Percentiles rank a stretch among this genome's conserved stretches.
phyloP scores from a whole-genome alignment of 148 eudicot species.

The Fagopyrum tataricum region DNA sequence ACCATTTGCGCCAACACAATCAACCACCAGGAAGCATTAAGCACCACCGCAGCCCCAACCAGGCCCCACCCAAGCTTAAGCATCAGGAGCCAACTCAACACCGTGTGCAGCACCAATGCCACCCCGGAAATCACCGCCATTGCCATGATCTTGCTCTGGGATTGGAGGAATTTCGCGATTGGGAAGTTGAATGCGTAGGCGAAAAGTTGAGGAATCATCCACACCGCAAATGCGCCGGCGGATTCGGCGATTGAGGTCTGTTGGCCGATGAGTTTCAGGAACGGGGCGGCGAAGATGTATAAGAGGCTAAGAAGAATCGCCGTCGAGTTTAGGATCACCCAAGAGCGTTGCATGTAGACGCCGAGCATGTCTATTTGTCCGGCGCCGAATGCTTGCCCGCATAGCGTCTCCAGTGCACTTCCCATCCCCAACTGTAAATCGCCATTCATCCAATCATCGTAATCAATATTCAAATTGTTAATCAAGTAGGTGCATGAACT shows the following conservation, averaged over 20 bases:
- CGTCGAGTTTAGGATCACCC: constrained; percentile 27
- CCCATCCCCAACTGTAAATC: constrained; percentile 30
- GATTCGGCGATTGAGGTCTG: constrained; percentile 20
- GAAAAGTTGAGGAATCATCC: constrained; percentile 38
- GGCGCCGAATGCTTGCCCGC: constrained; percentile 61
- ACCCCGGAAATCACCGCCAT: constrained; percentile 26
- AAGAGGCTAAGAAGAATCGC: constrained; percentile 26
- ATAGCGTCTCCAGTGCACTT: constrained; percentile 53
- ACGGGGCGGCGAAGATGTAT: constrained; percentile 33
- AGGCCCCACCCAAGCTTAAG: constrained; percentile 24
- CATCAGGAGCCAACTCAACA: constrained; percentile 26
- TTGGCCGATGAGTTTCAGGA: constrained; percentile 30
- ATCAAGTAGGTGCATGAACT: no score
- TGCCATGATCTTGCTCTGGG: constrained; percentile 28
- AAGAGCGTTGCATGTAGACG: constrained; percentile 50
- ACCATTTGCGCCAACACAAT: constrained; percentile 27
- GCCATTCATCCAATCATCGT: not conserved
- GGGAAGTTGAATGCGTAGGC: constrained; percentile 34
- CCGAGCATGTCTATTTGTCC: constrained; percentile 45
- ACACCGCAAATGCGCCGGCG: constrained; percentile 23
- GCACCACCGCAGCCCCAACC: constrained; percentile 25
- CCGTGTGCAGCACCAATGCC: constrained; percentile 18
- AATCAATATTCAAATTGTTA: not conserved
- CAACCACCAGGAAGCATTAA: constrained; percentile 30
- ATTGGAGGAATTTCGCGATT: constrained; percentile 28